phyloP scores from a whole-genome alignment of 2,329 filamentous ascomycete species.

The Exophiala xenobiotica region DNA sequence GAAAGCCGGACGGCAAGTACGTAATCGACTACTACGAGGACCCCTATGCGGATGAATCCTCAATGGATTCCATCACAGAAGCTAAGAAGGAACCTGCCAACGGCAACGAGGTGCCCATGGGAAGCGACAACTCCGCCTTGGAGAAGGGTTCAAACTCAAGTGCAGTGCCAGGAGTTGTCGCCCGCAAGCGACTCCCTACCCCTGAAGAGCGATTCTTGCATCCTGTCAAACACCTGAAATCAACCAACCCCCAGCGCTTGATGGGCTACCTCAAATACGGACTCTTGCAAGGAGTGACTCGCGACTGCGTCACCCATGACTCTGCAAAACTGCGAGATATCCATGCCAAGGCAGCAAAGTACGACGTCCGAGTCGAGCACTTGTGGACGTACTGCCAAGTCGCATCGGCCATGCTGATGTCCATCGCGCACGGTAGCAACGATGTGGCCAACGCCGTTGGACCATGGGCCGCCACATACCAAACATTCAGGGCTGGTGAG shows the following conservation, averaged over 20 bases:
- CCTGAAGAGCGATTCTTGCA: not conserved
- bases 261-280: slow-evolving; percentile 12
- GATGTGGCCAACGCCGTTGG: slow-evolving; percentile 46
- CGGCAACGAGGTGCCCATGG: too few relatives aligned
- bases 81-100: too few relatives aligned
- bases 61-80: too few relatives aligned
- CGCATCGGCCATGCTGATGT: slow-evolving; percentile 43
- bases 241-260: slow-evolving; percentile 8
- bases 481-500: slow-evolving; percentile 36
- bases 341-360: slow-evolving; percentile 44
- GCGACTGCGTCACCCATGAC: slow-evolving; percentile 44
- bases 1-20: slow-evolving; percentile 35
- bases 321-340: slow-evolving; percentile 40
- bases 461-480: slow-evolving; percentile 42
- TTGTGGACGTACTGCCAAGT: slow-evolving; percentile 49
- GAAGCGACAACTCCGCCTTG: too few relatives aligned
- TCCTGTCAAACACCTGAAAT: slow-evolving; percentile 7
- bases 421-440: slow-evolving; percentile 47
- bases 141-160: too few relatives aligned
- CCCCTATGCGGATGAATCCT: too few relatives aligned
- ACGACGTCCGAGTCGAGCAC: slow-evolving; percentile 50
- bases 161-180: too few relatives aligned
- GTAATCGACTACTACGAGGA: slow-evolving; percentile 27
- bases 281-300: slow-evolving; percentile 38
- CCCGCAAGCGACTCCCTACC: too few relatives aligned